A percentile compares a stretch with the other conserved stretches of the same genome.
phyloP scores from a whole-genome alignment of 2,329 filamentous ascomycete genomes.

The Chaetomiaceae sp. region DNA sequence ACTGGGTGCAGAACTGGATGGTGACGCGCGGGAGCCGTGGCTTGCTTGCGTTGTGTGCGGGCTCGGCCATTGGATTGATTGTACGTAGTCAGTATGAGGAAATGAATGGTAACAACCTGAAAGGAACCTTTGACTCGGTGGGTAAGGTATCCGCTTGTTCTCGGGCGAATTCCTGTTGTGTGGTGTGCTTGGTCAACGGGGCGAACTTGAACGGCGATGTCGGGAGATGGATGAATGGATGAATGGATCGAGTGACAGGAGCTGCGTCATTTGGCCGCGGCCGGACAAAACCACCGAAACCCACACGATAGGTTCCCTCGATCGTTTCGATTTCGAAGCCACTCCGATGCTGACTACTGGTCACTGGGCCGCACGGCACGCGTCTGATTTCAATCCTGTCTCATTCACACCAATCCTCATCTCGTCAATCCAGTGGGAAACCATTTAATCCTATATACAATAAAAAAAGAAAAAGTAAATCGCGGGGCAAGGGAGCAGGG shows the following conservation, averaged over 20 bases:
- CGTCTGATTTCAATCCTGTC: slow-evolving; percentile 11
- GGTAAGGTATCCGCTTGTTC: neutral
- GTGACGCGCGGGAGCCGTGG: slow-evolving; percentile 63
- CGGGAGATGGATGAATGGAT: neutral
- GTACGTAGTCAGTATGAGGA: too few species aligned
- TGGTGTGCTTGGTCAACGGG: neutral
- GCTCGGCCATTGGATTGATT: slow-evolving; percentile 5
- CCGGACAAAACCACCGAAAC: neutral
- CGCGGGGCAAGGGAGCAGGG: slow-evolving; percentile 8
- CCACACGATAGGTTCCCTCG: neutral
- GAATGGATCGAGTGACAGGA: too few species aligned
- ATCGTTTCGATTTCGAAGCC: too few species aligned
- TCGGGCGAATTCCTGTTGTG: neutral
- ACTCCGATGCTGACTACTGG: neutral
- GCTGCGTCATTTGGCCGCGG: slow-evolving; percentile 16
- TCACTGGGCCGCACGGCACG: neutral
- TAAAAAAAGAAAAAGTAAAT: slow-evolving; percentile 12
- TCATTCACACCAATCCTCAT: slow-evolving; percentile 26
- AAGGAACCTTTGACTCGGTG: neutral
- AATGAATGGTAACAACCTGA: too few species aligned
- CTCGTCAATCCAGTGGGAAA: slow-evolving; percentile 24
- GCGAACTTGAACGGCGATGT: neutral
- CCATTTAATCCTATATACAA: slow-evolving; percentile 23
- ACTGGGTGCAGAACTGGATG: slow-evolving; percentile 93
- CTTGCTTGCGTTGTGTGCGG: neutral